Evolutionary conservation across 2,329 filamentous ascomycete species (phyloP).

Genomic region (Parasarocladium wereldwijsianum): DNA sequence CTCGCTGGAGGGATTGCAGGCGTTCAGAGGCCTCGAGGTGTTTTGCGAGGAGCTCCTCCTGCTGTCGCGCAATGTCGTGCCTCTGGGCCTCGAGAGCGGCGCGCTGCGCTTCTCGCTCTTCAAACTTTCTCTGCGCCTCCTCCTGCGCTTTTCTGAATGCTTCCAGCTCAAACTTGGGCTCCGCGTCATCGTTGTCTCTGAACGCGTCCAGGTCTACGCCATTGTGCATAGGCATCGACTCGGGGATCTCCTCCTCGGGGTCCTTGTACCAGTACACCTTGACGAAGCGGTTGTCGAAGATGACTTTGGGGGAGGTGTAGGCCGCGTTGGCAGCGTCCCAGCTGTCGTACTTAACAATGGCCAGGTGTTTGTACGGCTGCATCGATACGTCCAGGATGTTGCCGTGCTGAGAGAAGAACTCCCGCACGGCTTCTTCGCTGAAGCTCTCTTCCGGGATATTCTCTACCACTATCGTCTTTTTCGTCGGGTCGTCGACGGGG

Average conservation of each 20-base stretch:
- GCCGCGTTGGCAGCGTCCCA: constrained; percentile 55
- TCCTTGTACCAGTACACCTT: constrained; percentile 68
- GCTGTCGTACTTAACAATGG: constrained; percentile 53
- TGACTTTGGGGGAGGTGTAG: constrained; percentile 62
- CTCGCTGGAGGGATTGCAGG: constrained; percentile 38
- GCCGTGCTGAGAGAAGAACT: constrained; percentile 62
- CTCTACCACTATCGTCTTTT: constrained; percentile 60
- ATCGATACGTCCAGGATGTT: constrained; percentile 47
- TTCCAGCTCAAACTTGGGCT: constrained; percentile 39
- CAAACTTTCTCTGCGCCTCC: constrained; percentile 54
- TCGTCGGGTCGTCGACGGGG: constrained; percentile 44
- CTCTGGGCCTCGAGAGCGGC: constrained; percentile 47
- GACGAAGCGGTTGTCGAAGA: constrained; percentile 77
- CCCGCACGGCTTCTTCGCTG: constrained; percentile 46
- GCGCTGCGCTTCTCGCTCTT: constrained; percentile 48
- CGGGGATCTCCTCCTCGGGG: constrained; percentile 15
- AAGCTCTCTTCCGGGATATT: constrained; percentile 62
- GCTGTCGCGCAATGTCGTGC: constrained; percentile 49
- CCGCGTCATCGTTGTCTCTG: constrained; percentile 11
- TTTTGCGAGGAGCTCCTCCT: constrained; percentile 44
- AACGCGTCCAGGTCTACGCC: constrained; percentile 10
- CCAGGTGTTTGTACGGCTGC: constrained; percentile 50
- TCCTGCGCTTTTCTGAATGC: constrained; percentile 55
- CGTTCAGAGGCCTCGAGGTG: constrained; percentile 54
- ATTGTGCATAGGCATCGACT: constrained; percentile 1